These are phyloP conservation scores for Moelleriella libera DNA, from an alignment of 2,329 filamentous ascomycete genomes.

Conservation along the genomic window DNA sequence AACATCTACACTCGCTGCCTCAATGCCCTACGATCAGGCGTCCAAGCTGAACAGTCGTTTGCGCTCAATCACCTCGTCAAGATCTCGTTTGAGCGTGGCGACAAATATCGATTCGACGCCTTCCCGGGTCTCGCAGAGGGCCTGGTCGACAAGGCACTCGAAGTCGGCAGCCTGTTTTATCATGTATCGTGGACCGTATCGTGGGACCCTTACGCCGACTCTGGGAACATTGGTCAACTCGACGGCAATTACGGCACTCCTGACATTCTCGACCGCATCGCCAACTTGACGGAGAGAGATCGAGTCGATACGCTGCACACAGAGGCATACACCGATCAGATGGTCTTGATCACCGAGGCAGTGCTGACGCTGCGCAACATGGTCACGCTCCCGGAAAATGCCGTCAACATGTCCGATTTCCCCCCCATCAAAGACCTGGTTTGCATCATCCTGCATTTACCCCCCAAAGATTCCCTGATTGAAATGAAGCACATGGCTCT, in stretches of 20 bases:
- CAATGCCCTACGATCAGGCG: slow-evolving; percentile 65
- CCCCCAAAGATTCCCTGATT: slow-evolving; percentile 53
- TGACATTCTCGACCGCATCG: slow-evolving; percentile 51
- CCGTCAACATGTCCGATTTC: slow-evolving; percentile 62
- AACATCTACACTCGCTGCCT: slow-evolving; percentile 88
- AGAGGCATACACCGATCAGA: slow-evolving; percentile 51
- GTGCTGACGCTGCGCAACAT: slow-evolving; percentile 86
- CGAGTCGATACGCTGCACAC: slow-evolving; percentile 59
- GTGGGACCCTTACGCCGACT: slow-evolving; percentile 43
- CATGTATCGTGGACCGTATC: slow-evolving; percentile 69
- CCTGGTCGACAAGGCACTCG: slow-evolving; percentile 70
- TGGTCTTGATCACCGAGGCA: slow-evolving; percentile 74
- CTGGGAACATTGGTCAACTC: slow-evolving; percentile 31
- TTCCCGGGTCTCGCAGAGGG: slow-evolving; percentile 82
- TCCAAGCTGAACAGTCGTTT: slow-evolving; percentile 77
- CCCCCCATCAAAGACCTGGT: slow-evolving; percentile 67
- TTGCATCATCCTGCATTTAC: slow-evolving; percentile 68
- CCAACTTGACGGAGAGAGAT: slow-evolving; percentile 42
- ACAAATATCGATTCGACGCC: slow-evolving; percentile 90
- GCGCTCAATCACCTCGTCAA: slow-evolving; percentile 88
- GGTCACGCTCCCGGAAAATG: slow-evolving; percentile 87
- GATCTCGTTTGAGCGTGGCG: slow-evolving; percentile 85
- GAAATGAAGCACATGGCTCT: slow-evolving; percentile 86
- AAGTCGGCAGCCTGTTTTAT: slow-evolving; percentile 68
- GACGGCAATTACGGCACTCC: slow-evolving; percentile 35